Base-by-base conservation (phyloP, 1,284 basidiomycete genomes). In the Peniophora sp. region DNA sequence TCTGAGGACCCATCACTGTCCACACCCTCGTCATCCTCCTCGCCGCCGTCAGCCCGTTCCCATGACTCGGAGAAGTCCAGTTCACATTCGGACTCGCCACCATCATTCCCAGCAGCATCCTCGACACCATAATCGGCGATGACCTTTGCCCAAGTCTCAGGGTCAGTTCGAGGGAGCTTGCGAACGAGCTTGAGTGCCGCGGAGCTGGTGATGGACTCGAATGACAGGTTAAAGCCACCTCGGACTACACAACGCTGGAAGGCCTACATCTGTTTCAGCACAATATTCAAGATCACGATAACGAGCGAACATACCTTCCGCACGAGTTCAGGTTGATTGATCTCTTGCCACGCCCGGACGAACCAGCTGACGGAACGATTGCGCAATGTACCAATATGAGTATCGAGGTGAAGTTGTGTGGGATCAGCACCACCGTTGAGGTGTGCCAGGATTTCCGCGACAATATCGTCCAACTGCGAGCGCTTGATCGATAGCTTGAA, bases 401-500 rank as follows among this genome's bases (percentile, higher is more conserved):
- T 57, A 22, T 59, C 52, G 17, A 60, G 49, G 18, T 50, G 36
- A 34, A 63, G 45, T 11, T 50, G 24, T 8, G 47, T 36, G 8
- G 58, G 42, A 9, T 23, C 32, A 1, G 37, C 48, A 1, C 53
- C 58, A 9, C 24, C 10, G 8, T 47, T 15, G 3, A 64, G 46
- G 17, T 57, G 50, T 3, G 22, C 36, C 6, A 52, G 48, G 2
- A 58, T 57, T 45, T 63, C 58, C 1, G 52, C 32, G 5, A 62
- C 49, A 12, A 63, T 36, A 27, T 57, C 54, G n/a, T 41, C n/a
- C 3, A 47, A 37, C 12, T 51, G 48, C 32, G 53, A 32, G 2
- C 52, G 49, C 11, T 49, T 50, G 18, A 64, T 58, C n/a, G 51
- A 51, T 44, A 51, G 53, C 57, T 65, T 65, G 35, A 62, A 48